These are phyloP conservation scores for Amoeboaphelidium occidentale DNA, from an alignment of 371 early-diverging fungal species.

Conservation along the genomic window DNA sequence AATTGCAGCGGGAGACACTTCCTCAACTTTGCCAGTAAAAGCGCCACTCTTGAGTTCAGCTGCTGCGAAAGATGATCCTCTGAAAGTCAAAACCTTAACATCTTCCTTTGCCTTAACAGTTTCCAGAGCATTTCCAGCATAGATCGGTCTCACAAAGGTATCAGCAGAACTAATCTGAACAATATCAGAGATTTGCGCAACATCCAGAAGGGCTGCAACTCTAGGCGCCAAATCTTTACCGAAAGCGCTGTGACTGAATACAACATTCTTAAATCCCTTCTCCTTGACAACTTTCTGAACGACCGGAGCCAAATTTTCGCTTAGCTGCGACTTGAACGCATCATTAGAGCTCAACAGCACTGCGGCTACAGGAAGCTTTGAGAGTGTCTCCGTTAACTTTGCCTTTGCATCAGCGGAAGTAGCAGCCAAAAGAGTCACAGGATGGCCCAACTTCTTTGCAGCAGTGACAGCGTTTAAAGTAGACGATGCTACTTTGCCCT, in stretches of 20 bases:
- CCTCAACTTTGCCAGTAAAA: constrained; percentile 17
- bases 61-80: constrained; percentile 71
- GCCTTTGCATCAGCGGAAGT: no score
- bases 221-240: constrained; percentile 86
- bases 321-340: no score
- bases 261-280: constrained; percentile 50
- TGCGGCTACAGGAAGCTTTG: no score
- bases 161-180: constrained; percentile 45
- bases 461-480: neutral
- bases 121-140: constrained; percentile 92
- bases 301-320: constrained; percentile 50
- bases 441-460: no score
- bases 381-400: no score
- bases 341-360: no score
- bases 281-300: constrained; percentile 43
- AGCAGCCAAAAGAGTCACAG: no score
- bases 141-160: constrained; percentile 87
- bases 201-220: constrained; percentile 72
- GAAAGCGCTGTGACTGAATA: constrained; percentile 63
- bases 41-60: constrained; percentile 25
- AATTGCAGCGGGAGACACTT: constrained; percentile 23
- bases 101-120: constrained; percentile 68
- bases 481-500: neutral
- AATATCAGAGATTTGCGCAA: constrained; percentile 73
- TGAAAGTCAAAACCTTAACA: constrained; percentile 70